Conservation (phyloP, 257 asterid genomes). For the Penstemon davidsonii region DNA sequence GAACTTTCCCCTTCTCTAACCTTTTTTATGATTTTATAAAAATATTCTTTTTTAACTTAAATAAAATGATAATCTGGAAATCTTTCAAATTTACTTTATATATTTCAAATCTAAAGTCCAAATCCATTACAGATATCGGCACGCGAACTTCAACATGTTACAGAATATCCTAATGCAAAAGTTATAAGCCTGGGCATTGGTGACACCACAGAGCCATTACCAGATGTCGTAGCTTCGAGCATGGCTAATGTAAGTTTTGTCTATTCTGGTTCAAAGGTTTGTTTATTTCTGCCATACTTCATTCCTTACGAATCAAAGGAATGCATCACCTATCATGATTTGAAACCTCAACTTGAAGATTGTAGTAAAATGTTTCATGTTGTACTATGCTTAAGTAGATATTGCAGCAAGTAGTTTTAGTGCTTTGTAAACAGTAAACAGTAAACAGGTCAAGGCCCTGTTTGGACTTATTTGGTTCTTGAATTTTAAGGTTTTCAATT, state of each 20-base stretch:
- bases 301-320: no score
- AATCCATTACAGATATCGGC: constrained; percentile 47
- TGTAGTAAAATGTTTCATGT: no score
- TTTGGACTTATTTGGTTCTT: no score
- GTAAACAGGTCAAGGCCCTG: no score
- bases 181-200: constrained; percentile 90
- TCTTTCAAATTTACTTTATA: background rate
- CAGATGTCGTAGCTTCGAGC: constrained; percentile 57
- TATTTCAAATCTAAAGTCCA: background rate
- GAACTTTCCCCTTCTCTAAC: no score
- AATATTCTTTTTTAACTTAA: background rate
- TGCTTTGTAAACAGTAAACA: no score
- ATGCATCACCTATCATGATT: no score
- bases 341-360: no score
- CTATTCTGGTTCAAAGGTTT: background rate
- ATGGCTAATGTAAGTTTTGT: constrained; percentile 70
- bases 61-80: background rate
- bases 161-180: constrained; percentile 68
- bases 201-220: constrained; percentile 83
- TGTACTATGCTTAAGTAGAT: no score
- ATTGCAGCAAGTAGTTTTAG: no score
- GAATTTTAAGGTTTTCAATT: no score
- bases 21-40: background rate
- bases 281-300: background rate
- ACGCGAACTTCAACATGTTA: constrained; percentile 54